A percentile compares a stretch with the other conserved stretches of the same genome.
Conservation (phyloP, 1,284 basidiomycete genomes). For the Sanghuangporus sanghuang region DNA sequence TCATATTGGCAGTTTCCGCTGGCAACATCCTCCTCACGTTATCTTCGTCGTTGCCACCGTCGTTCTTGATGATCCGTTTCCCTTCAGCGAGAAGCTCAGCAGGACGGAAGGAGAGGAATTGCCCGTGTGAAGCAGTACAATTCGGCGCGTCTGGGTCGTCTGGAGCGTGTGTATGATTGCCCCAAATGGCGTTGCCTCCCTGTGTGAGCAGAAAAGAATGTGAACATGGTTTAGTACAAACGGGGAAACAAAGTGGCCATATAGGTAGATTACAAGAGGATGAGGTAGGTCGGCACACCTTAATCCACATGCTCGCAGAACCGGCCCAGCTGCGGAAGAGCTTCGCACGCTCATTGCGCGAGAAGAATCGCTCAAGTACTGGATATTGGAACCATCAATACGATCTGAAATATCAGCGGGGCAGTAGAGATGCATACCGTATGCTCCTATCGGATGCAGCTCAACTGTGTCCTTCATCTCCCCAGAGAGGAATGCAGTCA, state of each 20-base stretch:
- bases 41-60: not conserved
- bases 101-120: slow-evolving; percentile 78
- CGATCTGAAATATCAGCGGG: not conserved
- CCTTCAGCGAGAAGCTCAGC: slow-evolving; percentile 19
- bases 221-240: not conserved
- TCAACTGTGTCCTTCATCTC: slow-evolving; percentile 97
- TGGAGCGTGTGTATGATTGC: slow-evolving; percentile 64
- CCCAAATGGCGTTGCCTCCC: slow-evolving; percentile 93
- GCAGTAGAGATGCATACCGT: slow-evolving; percentile 41
- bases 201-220: slow-evolving; percentile 26
- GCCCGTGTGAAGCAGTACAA: slow-evolving; percentile 68
- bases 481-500: slow-evolving; percentile 91
- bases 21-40: slow-evolving; percentile 30
- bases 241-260: too few species aligned
- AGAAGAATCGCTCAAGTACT: slow-evolving; percentile 88
- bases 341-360: slow-evolving; percentile 81
- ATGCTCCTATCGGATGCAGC: slow-evolving; percentile 80
- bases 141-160: slow-evolving; percentile 60
- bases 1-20: slow-evolving; percentile 59
- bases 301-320: slow-evolving; percentile 90
- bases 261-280: too few species aligned
- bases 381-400: not conserved
- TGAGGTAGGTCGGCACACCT: slow-evolving; percentile 39
- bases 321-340: slow-evolving; percentile 97
- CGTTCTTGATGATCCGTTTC: not conserved